Percentiles rank a stretch among this genome's conserved stretches.
Conservation (phyloP, 176 grass and related monocot genomes). For the Eragrostis curvula region DNA sequence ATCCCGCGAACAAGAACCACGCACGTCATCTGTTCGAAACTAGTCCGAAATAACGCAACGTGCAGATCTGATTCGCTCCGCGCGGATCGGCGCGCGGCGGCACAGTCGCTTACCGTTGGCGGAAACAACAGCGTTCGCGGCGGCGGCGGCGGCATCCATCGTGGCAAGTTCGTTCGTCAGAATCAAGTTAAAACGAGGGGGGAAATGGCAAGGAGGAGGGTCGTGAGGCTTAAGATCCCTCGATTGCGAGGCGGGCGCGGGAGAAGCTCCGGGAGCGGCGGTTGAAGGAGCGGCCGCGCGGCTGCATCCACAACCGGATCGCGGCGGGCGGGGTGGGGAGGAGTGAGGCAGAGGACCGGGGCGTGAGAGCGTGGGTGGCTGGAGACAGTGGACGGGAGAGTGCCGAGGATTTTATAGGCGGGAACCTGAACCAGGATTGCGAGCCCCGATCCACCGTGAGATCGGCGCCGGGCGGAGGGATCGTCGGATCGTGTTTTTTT, state of each 20-base stretch:
- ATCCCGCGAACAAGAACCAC: background rate
- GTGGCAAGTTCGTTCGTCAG: background rate
- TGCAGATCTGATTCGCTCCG: constrained; percentile 38
- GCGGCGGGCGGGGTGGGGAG: constrained; percentile 22
- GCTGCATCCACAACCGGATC: constrained; percentile 73
- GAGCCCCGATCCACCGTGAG: constrained; percentile 34
- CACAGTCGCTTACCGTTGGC: constrained; percentile 52
- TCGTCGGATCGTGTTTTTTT: background rate
- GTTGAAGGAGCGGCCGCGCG: constrained; percentile 61
- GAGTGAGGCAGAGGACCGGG: background rate
- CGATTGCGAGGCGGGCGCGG: constrained; percentile 81
- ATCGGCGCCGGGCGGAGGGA: constrained; percentile 30
- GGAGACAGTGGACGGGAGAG: background rate
- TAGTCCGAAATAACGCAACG: constrained; percentile 3
- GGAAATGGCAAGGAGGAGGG: background rate
- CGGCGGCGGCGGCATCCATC: constrained; percentile 50
- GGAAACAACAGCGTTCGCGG: constrained; percentile 10
- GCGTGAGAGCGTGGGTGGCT: background rate
- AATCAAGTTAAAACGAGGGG: background rate
- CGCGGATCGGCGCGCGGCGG: background rate
- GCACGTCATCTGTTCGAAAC: constrained; percentile 34
- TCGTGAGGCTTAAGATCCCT: constrained; percentile 60
- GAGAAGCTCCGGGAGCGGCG: constrained; percentile 95
- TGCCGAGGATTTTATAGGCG: constrained; percentile 23
- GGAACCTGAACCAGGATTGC: background rate